Conservation (phyloP, 2,329 filamentous ascomycete genomes). For the Aschersonia sp. region DNA sequence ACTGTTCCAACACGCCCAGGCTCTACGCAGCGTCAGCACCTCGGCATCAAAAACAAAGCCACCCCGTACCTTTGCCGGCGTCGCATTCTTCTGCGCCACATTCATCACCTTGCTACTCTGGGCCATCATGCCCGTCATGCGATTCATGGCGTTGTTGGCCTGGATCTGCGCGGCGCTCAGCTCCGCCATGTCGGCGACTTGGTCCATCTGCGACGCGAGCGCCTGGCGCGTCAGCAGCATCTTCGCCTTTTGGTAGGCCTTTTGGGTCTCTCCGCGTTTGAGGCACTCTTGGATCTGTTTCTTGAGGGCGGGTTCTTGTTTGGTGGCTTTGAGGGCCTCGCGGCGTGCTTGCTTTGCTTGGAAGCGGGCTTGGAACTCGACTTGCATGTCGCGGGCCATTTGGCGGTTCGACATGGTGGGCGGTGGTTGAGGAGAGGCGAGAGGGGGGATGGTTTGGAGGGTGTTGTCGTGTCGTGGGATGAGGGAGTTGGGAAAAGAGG, state of each 20-base stretch:
- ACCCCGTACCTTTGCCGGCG: constrained; percentile 36
- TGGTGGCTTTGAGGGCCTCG: constrained; percentile 44
- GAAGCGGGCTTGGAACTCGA: constrained; percentile 49
- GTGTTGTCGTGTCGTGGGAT: not conserved
- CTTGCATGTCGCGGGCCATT: constrained; percentile 44
- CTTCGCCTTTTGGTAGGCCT: constrained; percentile 49
- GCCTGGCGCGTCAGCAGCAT: constrained; percentile 48
- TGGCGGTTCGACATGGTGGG: constrained; percentile 43
- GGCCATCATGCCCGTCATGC: constrained; percentile 50
- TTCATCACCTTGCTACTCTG: constrained; percentile 44
- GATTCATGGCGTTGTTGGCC: constrained; percentile 51
- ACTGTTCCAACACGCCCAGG: constrained; percentile 45
- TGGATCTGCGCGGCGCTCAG: constrained; percentile 46
- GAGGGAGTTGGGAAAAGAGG: not conserved
- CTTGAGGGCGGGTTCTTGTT: constrained; percentile 45
- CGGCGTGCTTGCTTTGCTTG: constrained; percentile 48
- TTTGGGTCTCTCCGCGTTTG: constrained; percentile 48
- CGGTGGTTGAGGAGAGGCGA: not conserved
- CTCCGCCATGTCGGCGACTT: constrained; percentile 50
- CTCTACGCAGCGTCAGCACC: constrained; percentile 21
- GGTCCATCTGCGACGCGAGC: constrained; percentile 48
- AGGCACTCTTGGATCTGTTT: constrained; percentile 50
- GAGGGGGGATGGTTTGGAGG: not conserved
- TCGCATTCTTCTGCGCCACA: constrained; percentile 41
- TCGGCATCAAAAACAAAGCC: not conserved